Evolutionary conservation across 352 stramenopile genomes (phyloP).

Genomic region (Phytophthora vignae): DNA sequence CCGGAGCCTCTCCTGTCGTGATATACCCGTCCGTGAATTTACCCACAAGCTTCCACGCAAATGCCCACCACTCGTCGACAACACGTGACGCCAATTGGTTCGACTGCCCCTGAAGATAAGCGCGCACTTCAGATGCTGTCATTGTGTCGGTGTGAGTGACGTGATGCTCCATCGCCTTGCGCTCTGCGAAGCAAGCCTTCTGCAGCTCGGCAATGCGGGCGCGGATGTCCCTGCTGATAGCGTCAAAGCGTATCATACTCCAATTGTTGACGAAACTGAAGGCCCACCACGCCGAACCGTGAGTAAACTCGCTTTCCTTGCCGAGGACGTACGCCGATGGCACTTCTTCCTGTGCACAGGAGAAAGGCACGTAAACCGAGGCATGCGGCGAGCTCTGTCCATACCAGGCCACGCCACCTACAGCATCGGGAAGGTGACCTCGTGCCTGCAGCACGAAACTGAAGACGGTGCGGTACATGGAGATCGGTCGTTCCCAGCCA

Average conservation of each 20-base stretch:
- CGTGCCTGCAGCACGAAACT: slow-evolving; percentile 84
- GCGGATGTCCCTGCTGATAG: slow-evolving; percentile 75
- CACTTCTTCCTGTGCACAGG: slow-evolving; percentile 60
- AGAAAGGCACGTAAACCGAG: slow-evolving; percentile 80
- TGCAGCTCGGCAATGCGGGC: slow-evolving; percentile 50
- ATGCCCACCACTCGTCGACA: slow-evolving; percentile 71
- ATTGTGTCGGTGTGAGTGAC: slow-evolving; percentile 24
- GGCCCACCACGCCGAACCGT: slow-evolving; percentile 79
- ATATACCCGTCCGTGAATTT: slow-evolving; percentile 85
- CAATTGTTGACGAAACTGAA: slow-evolving; percentile 92
- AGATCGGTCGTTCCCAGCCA: slow-evolving; percentile 92
- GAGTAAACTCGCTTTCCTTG: slow-evolving; percentile 79
- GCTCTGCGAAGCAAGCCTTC: slow-evolving; percentile 43
- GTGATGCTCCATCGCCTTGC: slow-evolving; percentile 35
- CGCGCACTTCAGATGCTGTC: slow-evolving; percentile 15
- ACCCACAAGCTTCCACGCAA: slow-evolving; percentile 75
- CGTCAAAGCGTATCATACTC: slow-evolving; percentile 83
- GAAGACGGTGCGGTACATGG: slow-evolving; percentile 91
- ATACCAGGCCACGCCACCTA: slow-evolving; percentile 78
- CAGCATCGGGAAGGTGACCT: slow-evolving; percentile 47
- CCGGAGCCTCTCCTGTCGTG: slow-evolving; percentile 64
- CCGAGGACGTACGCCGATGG: slow-evolving; percentile 62
- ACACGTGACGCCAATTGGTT: slow-evolving; percentile 67
- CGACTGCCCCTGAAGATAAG: slow-evolving; percentile 49
- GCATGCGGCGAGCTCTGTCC: slow-evolving; percentile 71